These are phyloP conservation scores for Citropsis articulata DNA, from an alignment of 345 rosid genomes.

Conservation along the genomic window DNA sequence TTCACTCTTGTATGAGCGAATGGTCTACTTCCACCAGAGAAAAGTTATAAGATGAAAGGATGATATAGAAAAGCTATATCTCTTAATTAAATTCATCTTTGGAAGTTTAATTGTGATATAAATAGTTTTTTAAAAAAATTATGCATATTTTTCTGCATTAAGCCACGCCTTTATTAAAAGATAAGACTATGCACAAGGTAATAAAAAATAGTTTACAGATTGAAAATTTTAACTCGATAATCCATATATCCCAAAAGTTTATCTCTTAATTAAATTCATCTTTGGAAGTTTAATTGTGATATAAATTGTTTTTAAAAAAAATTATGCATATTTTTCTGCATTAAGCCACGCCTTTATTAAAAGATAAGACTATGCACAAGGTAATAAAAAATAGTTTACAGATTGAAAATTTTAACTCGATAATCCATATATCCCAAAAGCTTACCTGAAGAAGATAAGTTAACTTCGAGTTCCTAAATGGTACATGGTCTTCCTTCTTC, in stretches of 20 bases:
- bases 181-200: neutral
- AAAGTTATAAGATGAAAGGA: neutral
- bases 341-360: neutral
- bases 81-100: neutral
- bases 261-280: constrained; percentile 55
- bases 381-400: neutral
- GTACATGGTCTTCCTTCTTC: constrained; percentile 91
- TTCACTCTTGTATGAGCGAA: neutral
- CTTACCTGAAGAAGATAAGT: constrained; percentile 98
- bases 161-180: neutral
- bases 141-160: neutral
- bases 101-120: neutral
- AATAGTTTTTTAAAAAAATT: too few relatives aligned
- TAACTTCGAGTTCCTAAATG: constrained; percentile 91
- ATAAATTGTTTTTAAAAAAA: too few relatives aligned
- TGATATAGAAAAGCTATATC: neutral
- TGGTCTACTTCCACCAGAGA: neutral
- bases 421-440: neutral
- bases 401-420: neutral
- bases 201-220: neutral
- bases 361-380: neutral
- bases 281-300: too few relatives aligned
- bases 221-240: neutral
- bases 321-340: neutral
- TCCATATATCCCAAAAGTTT: neutral